These are phyloP conservation scores for Arthrobotrys musiformis DNA, from an alignment of 2,329 filamentous ascomycete genomes.

Conservation along the genomic window DNA sequence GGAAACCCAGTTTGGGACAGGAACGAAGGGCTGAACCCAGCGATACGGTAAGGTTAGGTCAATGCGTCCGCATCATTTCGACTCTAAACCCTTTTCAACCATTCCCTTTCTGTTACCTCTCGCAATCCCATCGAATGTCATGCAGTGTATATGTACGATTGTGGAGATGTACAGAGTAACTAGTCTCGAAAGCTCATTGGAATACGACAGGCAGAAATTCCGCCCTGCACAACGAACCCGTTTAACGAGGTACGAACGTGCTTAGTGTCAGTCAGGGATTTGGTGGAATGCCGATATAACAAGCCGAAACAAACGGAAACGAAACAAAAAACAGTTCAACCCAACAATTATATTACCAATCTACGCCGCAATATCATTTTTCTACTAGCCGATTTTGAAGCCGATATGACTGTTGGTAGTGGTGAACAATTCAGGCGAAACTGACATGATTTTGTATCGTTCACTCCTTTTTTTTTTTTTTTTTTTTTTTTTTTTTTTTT, in stretches of 20 bases:
- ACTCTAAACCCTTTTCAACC: background rate
- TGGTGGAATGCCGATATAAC: constrained; percentile 37
- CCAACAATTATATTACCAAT: background rate
- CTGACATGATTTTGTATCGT: too few relatives aligned
- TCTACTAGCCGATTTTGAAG: background rate
- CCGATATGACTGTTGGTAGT: background rate
- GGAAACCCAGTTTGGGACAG: background rate
- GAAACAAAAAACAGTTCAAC: background rate
- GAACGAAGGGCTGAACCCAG: background rate
- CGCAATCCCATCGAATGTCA: background rate
- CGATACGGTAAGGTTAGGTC: constrained; percentile 34
- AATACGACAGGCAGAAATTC: background rate
- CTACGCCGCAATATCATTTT: constrained; percentile 10
- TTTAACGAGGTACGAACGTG: too few relatives aligned
- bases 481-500: background rate
- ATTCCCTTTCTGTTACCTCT: background rate
- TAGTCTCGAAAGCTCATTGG: background rate
- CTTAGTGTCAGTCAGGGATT: background rate
- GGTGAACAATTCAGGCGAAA: background rate
- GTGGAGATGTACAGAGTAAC: background rate
- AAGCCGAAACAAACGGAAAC: constrained; percentile 52
- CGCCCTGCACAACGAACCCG: background rate
- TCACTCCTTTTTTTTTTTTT: too few relatives aligned
- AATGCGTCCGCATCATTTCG: background rate
- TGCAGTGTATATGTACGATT: background rate